A percentile compares a stretch with the other conserved stretches of the same genome.
phyloP scores from a whole-genome alignment of 768 basidiomycete species.

The Suillus hirtellus region DNA sequence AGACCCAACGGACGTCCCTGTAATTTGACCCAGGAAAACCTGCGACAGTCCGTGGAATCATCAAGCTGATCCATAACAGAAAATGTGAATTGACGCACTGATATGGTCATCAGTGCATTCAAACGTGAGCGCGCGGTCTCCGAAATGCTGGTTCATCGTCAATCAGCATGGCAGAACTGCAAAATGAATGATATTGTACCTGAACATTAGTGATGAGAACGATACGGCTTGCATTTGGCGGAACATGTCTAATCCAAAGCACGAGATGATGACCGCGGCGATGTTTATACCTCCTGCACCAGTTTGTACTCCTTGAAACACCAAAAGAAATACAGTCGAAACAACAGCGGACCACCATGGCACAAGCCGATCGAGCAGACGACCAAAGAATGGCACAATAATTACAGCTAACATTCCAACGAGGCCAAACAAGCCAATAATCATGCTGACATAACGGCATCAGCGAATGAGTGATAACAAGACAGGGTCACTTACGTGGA shows the following conservation, averaged over 20 bases:
- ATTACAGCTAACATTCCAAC: slow-evolving; percentile 43
- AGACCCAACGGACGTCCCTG: slow-evolving; percentile 43
- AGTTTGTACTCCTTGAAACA: slow-evolving; percentile 34
- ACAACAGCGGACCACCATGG: slow-evolving; percentile 44
- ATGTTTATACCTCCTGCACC: slow-evolving; percentile 40
- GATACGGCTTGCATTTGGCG: slow-evolving; percentile 41
- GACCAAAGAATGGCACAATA: slow-evolving; percentile 28
- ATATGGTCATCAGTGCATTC: slow-evolving; percentile 29
- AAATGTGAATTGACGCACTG: slow-evolving; percentile 17
- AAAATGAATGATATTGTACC: slow-evolving; percentile 14
- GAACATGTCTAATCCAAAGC: slow-evolving; percentile 42
- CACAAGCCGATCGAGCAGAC: slow-evolving; percentile 33
- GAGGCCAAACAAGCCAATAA: slow-evolving; percentile 50
- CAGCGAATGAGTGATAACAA: neutral
- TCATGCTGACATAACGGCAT: slow-evolving; percentile 24
- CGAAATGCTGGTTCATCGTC: slow-evolving; percentile 22
- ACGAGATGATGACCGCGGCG: slow-evolving; percentile 40
- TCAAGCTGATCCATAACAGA: neutral
- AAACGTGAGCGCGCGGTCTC: slow-evolving; percentile 28
- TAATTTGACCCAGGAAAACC: slow-evolving; percentile 39
- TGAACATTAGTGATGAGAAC: slow-evolving; percentile 21
- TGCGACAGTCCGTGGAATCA: slow-evolving; percentile 7
- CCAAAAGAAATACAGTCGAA: slow-evolving; percentile 31
- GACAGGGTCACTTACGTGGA: slow-evolving; percentile 27
- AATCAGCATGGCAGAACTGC: slow-evolving; percentile 13